Base-by-base conservation (phyloP, 1,139 yeast genomes). In the Suhomyces bokatorum region DNA sequence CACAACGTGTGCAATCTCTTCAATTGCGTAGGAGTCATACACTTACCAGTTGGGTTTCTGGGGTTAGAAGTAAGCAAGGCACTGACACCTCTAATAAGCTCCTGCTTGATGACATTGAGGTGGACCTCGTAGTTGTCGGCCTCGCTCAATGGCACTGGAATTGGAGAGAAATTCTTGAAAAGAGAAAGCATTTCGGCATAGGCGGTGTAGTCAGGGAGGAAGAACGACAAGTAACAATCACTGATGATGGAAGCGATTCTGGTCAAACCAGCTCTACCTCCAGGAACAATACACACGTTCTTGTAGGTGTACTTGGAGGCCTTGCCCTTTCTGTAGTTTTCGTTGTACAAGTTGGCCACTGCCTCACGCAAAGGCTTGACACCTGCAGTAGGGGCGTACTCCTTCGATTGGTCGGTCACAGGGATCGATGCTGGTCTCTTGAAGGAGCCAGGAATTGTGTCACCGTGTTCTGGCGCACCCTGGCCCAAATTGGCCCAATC, bases 391-490 rank as follows among this genome's bases (percentile, higher is more conserved):
- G 86, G 84, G 10, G 84, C 84, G 53, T 82, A 81, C 53, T 80
- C 87, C 54, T 81, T 73, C 42, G 80, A 71, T 42, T 70, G 67
- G 47, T 76, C 78, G 10, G 81, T 71, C n/a, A 81, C 69, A 0
- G 78, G 77, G 33, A 82, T 67, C 15, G 70, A 59, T 2, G 69
- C 69, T 1, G 87, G 87, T 60, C 85, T 69, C 42, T 73, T 70
- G 60, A 80, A 80, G 20, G 85, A 80, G 3, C 86, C 86, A 1
- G 82, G 81, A 45, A 82, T 66, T 4, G 76, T 71, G 43, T 79
- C 83, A 17, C 86, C 86, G 43, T 81, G 85, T 57, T 82, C 87
- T 2, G 87, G 87, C 44, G 85, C 84, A 40, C 87, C 87, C 58
- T 82, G 87, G 32, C 87, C 87, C 59, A 82, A 68, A 60, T 82